Conservation (phyloP, 2,329 filamentous ascomycete genomes). For the Diaporthe citriasiana region DNA sequence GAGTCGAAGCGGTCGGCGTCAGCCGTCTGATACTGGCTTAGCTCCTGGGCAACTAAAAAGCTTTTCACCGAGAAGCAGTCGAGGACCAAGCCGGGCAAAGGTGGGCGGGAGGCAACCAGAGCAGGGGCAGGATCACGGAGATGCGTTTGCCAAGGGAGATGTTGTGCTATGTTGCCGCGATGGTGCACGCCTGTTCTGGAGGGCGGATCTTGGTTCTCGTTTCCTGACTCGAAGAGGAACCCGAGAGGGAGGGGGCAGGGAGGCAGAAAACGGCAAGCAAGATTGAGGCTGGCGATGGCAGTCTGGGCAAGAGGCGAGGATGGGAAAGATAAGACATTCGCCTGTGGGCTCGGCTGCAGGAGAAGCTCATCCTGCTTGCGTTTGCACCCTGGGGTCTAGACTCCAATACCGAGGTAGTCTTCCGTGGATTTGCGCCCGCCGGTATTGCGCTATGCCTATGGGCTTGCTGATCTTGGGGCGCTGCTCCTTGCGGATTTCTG, state of each 20-base stretch:
- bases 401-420: neutral
- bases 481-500: neutral
- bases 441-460: neutral
- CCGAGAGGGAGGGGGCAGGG: neutral
- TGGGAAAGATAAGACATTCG: conserved; percentile 25
- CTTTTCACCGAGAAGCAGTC: conserved; percentile 28
- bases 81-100: conserved; percentile 26
- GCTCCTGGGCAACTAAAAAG: conserved; percentile 20
- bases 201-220: conserved; percentile 4
- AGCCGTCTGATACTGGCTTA: neutral
- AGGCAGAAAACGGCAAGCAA: conserved; percentile 13
- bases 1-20: conserved; percentile 1
- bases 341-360: conserved; percentile 13
- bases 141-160: conserved; percentile 23
- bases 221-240: neutral
- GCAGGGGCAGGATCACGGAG: conserved; percentile 23
- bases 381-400: neutral
- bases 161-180: conserved; percentile 14
- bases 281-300: conserved; percentile 28
- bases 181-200: neutral
- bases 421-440: neutral
- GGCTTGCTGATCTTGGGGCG: neutral
- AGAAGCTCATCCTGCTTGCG: neutral
- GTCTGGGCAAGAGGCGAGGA: conserved; percentile 25
- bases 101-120: neutral